Conservation (phyloP, 768 basidiomycete genomes). For the Heimioporus sp. region DNA sequence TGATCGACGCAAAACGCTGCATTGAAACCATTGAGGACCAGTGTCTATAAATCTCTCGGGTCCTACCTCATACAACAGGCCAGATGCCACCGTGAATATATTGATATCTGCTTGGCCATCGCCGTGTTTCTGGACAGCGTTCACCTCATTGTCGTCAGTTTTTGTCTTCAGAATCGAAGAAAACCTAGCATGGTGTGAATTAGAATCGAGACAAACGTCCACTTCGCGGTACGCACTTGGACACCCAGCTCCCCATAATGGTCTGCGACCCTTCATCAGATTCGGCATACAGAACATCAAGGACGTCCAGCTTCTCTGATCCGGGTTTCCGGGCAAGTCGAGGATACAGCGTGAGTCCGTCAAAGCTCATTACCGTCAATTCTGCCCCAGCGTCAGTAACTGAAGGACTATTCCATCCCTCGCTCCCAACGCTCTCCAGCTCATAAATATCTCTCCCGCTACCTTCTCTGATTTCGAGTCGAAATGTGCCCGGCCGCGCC, state of each 20-base stretch:
- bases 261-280: conserved; percentile 34
- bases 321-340: conserved; percentile 66
- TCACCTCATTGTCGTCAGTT: conserved; percentile 16
- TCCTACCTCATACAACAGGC: conserved; percentile 90
- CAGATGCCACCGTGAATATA: conserved; percentile 98
- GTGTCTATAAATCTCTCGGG: background rate
- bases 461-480: conserved; percentile 79
- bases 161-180: conserved; percentile 42
- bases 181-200: conserved; percentile 32
- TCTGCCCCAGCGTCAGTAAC: conserved; percentile 69
- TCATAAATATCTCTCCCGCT: conserved; percentile 76
- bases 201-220: background rate
- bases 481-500: conserved; percentile 85
- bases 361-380: conserved; percentile 84
- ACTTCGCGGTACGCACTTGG: conserved; percentile 41
- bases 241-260: conserved; percentile 47
- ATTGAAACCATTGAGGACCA: conserved; percentile 1
- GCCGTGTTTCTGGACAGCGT: conserved; percentile 23
- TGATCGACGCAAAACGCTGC: conserved; percentile 95
- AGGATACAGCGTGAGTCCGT: conserved; percentile 87
- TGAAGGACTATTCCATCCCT: conserved; percentile 81
- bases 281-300: conserved; percentile 45
- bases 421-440: conserved; percentile 84
- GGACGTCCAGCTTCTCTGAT: conserved; percentile 80
- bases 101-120: conserved; percentile 86